Evolutionary conservation across 1,284 basidiomycete species (phyloP), one percentile per base, ranked within the genome.

Genomic region (Ganoderma sp.): DNA sequence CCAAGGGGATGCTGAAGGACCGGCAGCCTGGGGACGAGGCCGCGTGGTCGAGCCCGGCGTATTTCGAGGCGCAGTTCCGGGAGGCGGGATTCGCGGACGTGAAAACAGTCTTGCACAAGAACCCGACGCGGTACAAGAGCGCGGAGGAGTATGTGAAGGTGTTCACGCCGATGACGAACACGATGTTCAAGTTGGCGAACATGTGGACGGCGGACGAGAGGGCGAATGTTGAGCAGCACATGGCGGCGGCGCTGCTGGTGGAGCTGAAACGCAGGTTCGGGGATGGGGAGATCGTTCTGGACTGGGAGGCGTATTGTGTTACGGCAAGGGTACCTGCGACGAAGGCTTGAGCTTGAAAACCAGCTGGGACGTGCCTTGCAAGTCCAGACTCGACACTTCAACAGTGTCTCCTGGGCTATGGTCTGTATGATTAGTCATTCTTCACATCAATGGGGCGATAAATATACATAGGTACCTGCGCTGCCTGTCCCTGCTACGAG

Each of bases 261-360:
- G 63, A 39, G 52, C 25, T 64, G 52, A 57, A 57, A 54, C 50
- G 54, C 6, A 25, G 41, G 52, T 56, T 57, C 34, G 63, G 63
- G 15, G 63, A 64, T 12, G 63, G 63, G 25, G 63, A 64, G 54
- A 54, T 64, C 10, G 63, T 56, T 25, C 19, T 64, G 63, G 19
- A 37, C 19, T 64, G 63, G 63, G 63, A 64, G 54, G 63, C 52
- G 8, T 64, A 64, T 42, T 64, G 63, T 17, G 12, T 64, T 17
- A 64, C 52, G 7, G 63, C 63, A 10, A 32, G 17, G 22, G 61
- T 63, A 2, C 61, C 61, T 37, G 45, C 61, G 10, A n/a, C 25
- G 7, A 64, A 64, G 63, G 39, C 52, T 15, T 64, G 41, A 57
- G 32, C 32, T 32, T 32, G 32, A 2, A 28, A 28, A 28, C 25